Base-by-base conservation (phyloP, 495 filamentous ascomycete species). In the Podospora pseudoanserina region DNA sequence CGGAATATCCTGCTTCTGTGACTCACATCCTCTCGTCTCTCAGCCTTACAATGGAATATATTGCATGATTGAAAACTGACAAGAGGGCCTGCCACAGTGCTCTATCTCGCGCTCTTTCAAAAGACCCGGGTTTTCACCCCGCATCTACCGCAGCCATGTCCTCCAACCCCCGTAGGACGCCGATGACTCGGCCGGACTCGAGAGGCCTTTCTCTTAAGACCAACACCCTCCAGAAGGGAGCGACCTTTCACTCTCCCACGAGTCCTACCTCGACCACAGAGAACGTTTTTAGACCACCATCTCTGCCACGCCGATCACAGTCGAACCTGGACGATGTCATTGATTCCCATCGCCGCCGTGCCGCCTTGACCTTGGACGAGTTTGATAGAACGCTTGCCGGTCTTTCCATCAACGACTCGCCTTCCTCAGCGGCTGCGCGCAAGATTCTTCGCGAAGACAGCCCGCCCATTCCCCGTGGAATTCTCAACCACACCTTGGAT, bases 301-400 rank as follows among this genome's bases (percentile, higher is more conserved):
- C 79, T 44, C 80, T 88, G 54, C 85, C 86, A 69, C 82, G 82
- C 63, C 88, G 88, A 54, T 88, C 88, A 15, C 84, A 87, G 65
- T 87, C 87, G 67, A 86, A 79, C 72, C 80, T 88, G 59, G 86
- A 90, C 79, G 84, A 86, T 85, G 83, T 86, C 67, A 82, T 86
- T 76, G 84, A 80, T 65, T 81, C 84, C 62, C 80, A 85, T 67
- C 79, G 81, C 60, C 84, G 85, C 71, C 84, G 84, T 63, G 83
- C 82, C 70, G 84, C 84, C 70, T 64, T 86, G 74, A 81, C 77
- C 67, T 73, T 82, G 20, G 77, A 70, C 67, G 78, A 83, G 69
- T 85, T 87, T 70, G 82, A 85, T 76, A 80, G 79, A 77, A 74
- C 79, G 68, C 72, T 84, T 58, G 71, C 78, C 64, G 72, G 67